Conservation (phyloP, 768 basidiomycete species). For the Termitomyces titanicus region DNA sequence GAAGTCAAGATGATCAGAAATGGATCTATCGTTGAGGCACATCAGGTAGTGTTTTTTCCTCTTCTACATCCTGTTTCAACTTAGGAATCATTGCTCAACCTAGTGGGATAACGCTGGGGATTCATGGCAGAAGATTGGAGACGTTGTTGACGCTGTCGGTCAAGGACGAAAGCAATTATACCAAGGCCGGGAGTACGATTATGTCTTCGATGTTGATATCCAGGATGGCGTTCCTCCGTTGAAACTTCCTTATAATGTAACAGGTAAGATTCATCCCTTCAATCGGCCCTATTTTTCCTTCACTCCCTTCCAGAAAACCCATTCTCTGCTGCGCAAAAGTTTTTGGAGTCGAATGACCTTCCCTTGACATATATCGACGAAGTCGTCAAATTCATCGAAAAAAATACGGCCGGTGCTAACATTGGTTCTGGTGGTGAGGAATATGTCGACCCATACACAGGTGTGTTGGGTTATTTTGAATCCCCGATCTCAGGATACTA, state of each 20-base stretch:
- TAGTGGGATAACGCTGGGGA: conserved; percentile 76
- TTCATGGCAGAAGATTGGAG: conserved; percentile 91
- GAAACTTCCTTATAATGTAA: conserved; percentile 90
- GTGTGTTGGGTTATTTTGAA: conserved; percentile 30
- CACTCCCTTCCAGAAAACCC: conserved; percentile 69
- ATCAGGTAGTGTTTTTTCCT: conserved; percentile 50
- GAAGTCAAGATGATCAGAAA: conserved; percentile 91
- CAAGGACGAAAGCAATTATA: conserved; percentile 88
- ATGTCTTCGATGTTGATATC: conserved; percentile 98
- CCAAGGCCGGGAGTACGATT: conserved; percentile 94
- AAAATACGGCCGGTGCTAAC: conserved; percentile 78
- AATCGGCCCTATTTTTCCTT: neutral
- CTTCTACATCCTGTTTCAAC: conserved; percentile 3
- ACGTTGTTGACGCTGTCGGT: conserved; percentile 94
- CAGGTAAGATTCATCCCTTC: conserved; percentile 44
- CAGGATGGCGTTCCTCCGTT: conserved; percentile 89
- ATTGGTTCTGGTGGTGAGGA: conserved; percentile 57
- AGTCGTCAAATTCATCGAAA: conserved; percentile 91
- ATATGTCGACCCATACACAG: conserved; percentile 89
- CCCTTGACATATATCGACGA: conserved; percentile 82
- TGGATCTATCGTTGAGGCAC: conserved; percentile 79
- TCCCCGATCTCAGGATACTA: conserved; percentile 4
- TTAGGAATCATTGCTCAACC: neutral
- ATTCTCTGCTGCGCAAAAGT: conserved; percentile 83
- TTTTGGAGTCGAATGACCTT: conserved; percentile 80